A percentile compares a stretch with the other conserved stretches of the same genome.
These are phyloP conservation scores for Dipteronia sinensis DNA, from an alignment of 345 rosid genomes.

Conservation along the genomic window DNA sequence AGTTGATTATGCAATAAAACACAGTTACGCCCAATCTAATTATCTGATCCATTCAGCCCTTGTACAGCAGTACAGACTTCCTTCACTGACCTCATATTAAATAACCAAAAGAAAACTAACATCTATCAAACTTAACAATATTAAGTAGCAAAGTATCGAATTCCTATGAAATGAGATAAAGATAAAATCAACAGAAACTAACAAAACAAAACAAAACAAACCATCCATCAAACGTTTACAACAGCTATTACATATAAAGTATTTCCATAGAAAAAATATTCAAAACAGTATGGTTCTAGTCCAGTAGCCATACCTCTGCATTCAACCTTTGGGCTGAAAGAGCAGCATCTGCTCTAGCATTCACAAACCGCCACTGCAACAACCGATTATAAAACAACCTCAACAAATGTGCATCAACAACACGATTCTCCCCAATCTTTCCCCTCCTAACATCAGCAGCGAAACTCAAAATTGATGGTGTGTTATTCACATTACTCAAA, in stretches of 20 bases:
- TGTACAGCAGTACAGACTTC: background rate
- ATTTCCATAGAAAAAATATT: background rate
- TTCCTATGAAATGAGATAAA: background rate
- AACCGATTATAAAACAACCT: slow-evolving; percentile 71
- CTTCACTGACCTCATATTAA: too few species aligned
- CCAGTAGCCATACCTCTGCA: slow-evolving; percentile 64
- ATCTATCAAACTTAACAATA: background rate
- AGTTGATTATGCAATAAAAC: background rate
- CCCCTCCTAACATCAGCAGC: slow-evolving; percentile 80
- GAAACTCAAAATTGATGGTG: slow-evolving; percentile 76
- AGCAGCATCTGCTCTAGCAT: slow-evolving; percentile 73
- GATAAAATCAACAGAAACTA: background rate
- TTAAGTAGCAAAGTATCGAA: background rate
- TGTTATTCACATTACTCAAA: slow-evolving; percentile 36
- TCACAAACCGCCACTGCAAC: slow-evolving; percentile 84
- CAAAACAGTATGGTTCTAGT: background rate
- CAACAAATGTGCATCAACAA: slow-evolving; percentile 66
- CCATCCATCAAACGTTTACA: background rate
- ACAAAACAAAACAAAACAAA: background rate
- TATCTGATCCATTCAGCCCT: background rate
- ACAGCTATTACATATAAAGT: background rate
- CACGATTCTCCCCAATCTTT: slow-evolving; percentile 62
- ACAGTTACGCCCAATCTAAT: background rate
- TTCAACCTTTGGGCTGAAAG: slow-evolving; percentile 53
- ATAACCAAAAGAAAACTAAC: background rate